phyloP scores from a whole-genome alignment of 1,284 basidiomycete genomes.

The Vanrija pseudolonga region DNA sequence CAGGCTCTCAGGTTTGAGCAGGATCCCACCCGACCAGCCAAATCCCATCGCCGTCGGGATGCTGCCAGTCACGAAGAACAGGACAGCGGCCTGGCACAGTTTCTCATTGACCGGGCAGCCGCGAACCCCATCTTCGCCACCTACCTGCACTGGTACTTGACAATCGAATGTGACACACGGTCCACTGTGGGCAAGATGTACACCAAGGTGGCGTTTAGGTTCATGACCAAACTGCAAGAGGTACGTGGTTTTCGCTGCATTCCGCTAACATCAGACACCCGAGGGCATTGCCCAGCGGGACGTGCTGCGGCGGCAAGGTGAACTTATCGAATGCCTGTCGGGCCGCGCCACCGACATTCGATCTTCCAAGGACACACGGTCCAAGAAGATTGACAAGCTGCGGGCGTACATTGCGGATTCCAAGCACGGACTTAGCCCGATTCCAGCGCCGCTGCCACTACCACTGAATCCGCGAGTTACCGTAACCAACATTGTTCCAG shows the following conservation, averaged over 20 bases:
- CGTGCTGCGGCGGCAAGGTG: slow-evolving; percentile 75
- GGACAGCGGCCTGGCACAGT: slow-evolving; percentile 62
- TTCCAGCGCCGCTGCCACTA: slow-evolving; percentile 69
- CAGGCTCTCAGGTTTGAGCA: slow-evolving; percentile 93
- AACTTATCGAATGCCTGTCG: slow-evolving; percentile 77
- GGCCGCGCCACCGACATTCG: slow-evolving; percentile 81
- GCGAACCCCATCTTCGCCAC: slow-evolving; percentile 82
- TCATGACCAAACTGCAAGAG: slow-evolving; percentile 79
- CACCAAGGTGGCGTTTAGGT: slow-evolving; percentile 79
- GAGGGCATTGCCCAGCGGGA: slow-evolving; percentile 74
- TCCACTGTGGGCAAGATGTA: slow-evolving; percentile 86
- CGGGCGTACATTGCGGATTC: slow-evolving; percentile 75
- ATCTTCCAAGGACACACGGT: slow-evolving; percentile 83
- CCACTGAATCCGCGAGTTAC: slow-evolving; percentile 82
- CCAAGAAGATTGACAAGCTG: slow-evolving; percentile 96
- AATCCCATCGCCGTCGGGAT: slow-evolving; percentile 55
- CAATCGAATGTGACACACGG: slow-evolving; percentile 77
- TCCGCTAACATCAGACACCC: slow-evolving; percentile 55
- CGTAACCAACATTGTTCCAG: slow-evolving; percentile 78
- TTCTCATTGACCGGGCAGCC: slow-evolving; percentile 81
- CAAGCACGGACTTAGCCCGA: slow-evolving; percentile 71
- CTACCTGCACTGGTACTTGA: slow-evolving; percentile 93
- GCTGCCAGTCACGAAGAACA: slow-evolving; percentile 1
- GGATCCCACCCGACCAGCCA: slow-evolving; percentile 24
- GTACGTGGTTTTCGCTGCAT: slow-evolving; percentile 46